Evolutionary conservation across 2,329 filamentous ascomycete genomes (phyloP).

Genomic region (Alternaria longipes): DNA sequence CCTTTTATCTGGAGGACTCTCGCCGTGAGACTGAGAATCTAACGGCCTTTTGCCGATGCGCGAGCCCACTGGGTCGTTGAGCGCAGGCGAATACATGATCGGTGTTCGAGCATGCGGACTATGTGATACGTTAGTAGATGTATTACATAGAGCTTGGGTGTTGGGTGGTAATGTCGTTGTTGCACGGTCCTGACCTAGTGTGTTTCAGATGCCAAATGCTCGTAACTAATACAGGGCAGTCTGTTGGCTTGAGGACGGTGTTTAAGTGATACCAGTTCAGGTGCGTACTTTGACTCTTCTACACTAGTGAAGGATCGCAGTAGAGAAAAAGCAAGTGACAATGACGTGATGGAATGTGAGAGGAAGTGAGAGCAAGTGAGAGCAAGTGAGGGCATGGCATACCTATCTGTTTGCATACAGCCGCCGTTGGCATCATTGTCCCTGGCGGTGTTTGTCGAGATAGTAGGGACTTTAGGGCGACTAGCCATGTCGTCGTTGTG

Average conservation of each 20-base stretch:
- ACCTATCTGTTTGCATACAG: not conserved
- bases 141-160: not conserved
- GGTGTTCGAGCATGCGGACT: conserved; percentile 1
- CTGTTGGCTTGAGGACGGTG: not conserved
- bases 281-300: not conserved
- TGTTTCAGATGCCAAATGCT: not conserved
- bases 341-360: not conserved
- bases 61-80: conserved; percentile 16
- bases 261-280: not conserved
- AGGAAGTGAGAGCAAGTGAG: not conserved
- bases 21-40: conserved; percentile 22
- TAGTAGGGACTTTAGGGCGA: not conserved
- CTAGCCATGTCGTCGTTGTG: conserved; percentile 3
- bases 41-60: conserved; percentile 24
- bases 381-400: not conserved
- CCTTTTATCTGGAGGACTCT: conserved; percentile 34
- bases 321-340: not conserved
- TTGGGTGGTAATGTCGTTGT: not conserved
- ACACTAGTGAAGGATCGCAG: not conserved
- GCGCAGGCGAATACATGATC: not conserved
- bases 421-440: not conserved
- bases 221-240: not conserved
- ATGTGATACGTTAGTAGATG: not conserved
- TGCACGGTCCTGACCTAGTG: not conserved
- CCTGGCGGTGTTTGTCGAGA: not conserved